Conservation (phyloP, 1,284 basidiomycete genomes). For the Fereydounia khargensis region DNA sequence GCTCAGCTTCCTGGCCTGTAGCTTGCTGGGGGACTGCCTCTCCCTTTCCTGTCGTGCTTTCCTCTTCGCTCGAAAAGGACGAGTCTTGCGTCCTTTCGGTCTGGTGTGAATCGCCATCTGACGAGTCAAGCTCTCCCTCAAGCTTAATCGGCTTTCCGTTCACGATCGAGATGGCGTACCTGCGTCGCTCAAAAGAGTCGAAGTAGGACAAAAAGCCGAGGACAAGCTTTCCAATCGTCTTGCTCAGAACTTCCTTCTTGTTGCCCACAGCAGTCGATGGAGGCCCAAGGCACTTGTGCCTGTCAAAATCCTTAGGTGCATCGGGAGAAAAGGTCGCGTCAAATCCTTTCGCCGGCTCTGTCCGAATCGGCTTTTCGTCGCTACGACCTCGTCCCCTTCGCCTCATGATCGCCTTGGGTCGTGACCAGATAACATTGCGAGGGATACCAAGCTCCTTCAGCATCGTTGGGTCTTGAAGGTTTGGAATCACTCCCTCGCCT, state of each 20-base stretch:
- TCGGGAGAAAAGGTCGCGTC: slow-evolving; percentile 10
- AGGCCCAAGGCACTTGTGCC: no score
- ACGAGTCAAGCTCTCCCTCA: not conserved
- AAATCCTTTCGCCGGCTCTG: slow-evolving; percentile 11
- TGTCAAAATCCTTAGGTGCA: not conserved
- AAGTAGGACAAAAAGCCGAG: slow-evolving; percentile 19
- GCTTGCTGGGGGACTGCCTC: no score
- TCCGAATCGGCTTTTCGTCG: not conserved
- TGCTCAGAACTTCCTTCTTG: no score
- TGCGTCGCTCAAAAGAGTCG: slow-evolving; percentile 4
- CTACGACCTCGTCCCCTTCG: not conserved
- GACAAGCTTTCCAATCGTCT: slow-evolving; percentile 17
- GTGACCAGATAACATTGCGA: slow-evolving; percentile 27
- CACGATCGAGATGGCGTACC: slow-evolving; percentile 13
- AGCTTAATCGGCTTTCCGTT: slow-evolving; percentile 13
- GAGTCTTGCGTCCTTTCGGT: not conserved
- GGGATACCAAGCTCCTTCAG: slow-evolving; percentile 23
- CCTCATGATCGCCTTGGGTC: slow-evolving; percentile 13
- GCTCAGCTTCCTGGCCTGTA: no score
- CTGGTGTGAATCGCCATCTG: not conserved
- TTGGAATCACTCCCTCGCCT: slow-evolving; percentile 46
- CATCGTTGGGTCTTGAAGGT: slow-evolving; percentile 50
- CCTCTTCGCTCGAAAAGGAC: slow-evolving; percentile 9
- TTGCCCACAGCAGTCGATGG: no score
- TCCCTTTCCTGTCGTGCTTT: slow-evolving; percentile 2